Conservation (phyloP, 257 asterid genomes). For the Capsicum baccatum region DNA sequence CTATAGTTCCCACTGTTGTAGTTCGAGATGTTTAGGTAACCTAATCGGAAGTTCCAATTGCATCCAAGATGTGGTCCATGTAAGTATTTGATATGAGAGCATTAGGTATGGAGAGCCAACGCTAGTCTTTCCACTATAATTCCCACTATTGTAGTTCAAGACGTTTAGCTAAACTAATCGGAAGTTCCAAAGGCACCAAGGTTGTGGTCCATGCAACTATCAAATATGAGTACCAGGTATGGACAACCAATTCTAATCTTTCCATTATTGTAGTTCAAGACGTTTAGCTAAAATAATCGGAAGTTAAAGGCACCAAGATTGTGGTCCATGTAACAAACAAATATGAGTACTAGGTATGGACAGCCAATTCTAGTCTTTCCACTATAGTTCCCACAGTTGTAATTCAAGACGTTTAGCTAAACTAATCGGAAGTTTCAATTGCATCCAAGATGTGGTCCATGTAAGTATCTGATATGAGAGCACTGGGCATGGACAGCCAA, state of each 20-base stretch:
- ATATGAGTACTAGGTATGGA: neutral
- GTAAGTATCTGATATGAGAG: neutral
- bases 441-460: too few relatives aligned
- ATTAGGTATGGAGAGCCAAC: neutral
- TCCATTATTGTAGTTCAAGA: too few relatives aligned
- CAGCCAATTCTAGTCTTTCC: neutral
- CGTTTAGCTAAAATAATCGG: too few relatives aligned
- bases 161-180: neutral
- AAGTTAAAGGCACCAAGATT: too few relatives aligned
- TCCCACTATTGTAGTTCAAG: neutral
- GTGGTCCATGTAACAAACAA: too few relatives aligned
- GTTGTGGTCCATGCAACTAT: too few relatives aligned
- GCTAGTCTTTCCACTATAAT: neutral
- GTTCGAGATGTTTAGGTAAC: neutral
- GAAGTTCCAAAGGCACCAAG: neutral
- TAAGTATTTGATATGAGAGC: neutral
- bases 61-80: too few relatives aligned
- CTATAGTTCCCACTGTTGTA: conserved; percentile 3
- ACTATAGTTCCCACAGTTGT: conserved; percentile 4
- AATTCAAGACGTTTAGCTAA: neutral
- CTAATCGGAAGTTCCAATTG: neutral
- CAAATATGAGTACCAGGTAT: too few relatives aligned
- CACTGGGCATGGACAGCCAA: neutral
- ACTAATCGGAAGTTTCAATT: neutral
- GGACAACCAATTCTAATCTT: too few relatives aligned